These are phyloP conservation scores for Microstegium vimineum DNA, from an alignment of 176 grass and related monocot genomes.

Conservation along the genomic window DNA sequence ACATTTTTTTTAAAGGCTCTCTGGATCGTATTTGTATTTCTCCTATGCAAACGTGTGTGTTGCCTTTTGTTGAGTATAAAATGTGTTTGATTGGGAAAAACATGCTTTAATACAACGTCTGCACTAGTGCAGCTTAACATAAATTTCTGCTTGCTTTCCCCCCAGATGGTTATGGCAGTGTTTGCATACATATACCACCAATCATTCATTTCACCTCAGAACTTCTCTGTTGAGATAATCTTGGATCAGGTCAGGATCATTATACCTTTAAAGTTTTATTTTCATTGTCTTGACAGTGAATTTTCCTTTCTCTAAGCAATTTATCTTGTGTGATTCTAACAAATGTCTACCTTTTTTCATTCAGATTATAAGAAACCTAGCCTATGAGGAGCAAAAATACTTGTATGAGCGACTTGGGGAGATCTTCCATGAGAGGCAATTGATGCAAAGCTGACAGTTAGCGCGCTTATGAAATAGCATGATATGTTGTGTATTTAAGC, in stretches of 20 bases:
- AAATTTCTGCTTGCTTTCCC: conserved; percentile 19
- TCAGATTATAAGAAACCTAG: conserved; percentile 76
- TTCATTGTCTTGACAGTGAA: background rate
- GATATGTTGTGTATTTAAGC: conserved; percentile 15
- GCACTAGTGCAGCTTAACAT: conserved; percentile 8
- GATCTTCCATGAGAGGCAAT: conserved; percentile 45
- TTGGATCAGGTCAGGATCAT: conserved; percentile 72
- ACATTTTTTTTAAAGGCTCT: background rate
- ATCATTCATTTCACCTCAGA: conserved; percentile 81
- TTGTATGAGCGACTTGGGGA: conserved; percentile 79
- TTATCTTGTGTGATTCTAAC: conserved; percentile 11
- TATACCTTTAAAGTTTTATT: background rate
- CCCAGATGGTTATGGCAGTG: conserved; percentile 99
- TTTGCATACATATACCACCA: conserved; percentile 99
- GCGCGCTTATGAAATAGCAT: conserved; percentile 21
- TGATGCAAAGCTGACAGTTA: conserved; percentile 43
- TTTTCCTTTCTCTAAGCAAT: background rate
- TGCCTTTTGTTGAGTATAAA: background rate
- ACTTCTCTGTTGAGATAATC: conserved; percentile 79
- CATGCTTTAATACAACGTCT: background rate
- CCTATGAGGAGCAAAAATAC: conserved; percentile 74
- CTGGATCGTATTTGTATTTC: background rate
- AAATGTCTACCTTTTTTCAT: background rate
- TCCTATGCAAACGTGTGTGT: background rate
- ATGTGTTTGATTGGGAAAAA: background rate